Base-by-base conservation (phyloP, 495 filamentous ascomycete genomes). In the Podospora appendiculata region DNA sequence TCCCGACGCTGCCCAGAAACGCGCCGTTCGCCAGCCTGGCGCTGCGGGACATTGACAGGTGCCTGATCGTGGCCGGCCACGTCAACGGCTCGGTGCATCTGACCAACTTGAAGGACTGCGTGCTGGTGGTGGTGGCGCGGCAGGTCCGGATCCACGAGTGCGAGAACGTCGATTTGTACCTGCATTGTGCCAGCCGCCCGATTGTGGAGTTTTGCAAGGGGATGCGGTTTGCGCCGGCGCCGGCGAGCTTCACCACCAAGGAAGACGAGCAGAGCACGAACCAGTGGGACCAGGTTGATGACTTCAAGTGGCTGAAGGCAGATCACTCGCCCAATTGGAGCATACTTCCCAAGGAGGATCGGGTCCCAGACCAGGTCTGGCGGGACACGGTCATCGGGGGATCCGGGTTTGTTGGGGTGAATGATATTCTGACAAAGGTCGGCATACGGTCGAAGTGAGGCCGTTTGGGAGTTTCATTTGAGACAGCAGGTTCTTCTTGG, bases 271-370 rank as follows among this genome's bases (percentile, higher is more conserved):
- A 55, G 34, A 60, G 67, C 36, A 61, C 59, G 51, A 90, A 93
- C 66, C 75, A 84, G 52, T 98, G 89, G 87, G 80, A 88, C 58
- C 81, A 94, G 60, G 85, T 98, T 12, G 88, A 96, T 60, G 93
- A 98, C 60, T 98, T 98, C 74, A 93, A 95, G 67, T 97, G 94
- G 94, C 77, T 96, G 54, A 94, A 90, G 67, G 72, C 78, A 10
- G 87, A 86, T 44, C 83, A 80, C 14, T 96, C 88, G 58, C 93
- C 93, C 1, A 90, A 98, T 64, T 98, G 92, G 90, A 80, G 75
- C 43, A 61, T 91, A 9, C 52, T 96, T 40, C 70, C 77, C 13
- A 76, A 77, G 42, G 75, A 73, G 16, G 72, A 86, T 36, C 78
- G 82, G 9, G 73, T 92, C 8, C 52, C 68, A 6, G 79, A 82